Percentiles rank a stretch among this genome's conserved stretches.
These are phyloP conservation scores for Botryosphaeria dothidea DNA, from an alignment of 2,329 filamentous ascomycete species.

Conservation along the genomic window DNA sequence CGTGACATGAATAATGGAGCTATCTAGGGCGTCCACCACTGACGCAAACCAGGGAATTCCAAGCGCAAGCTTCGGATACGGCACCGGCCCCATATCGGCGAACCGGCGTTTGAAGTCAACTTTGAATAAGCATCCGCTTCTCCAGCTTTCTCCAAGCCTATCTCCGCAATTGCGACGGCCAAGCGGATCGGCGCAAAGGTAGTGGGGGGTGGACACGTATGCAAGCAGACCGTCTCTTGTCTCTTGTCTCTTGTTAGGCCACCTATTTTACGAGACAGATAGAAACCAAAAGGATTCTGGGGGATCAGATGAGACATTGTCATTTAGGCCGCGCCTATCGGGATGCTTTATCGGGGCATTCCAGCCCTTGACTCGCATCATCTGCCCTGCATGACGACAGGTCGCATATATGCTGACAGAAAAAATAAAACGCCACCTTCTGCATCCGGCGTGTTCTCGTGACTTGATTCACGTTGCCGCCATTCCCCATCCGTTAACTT, in stretches of 20 bases:
- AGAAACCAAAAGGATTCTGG: not conserved
- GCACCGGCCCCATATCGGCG: constrained; percentile 11
- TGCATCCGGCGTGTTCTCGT: not conserved
- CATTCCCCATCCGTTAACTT: not conserved
- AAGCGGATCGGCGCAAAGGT: constrained; percentile 2
- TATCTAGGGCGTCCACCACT: not conserved
- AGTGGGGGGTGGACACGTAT: constrained; percentile 9
- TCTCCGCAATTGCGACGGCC: not conserved
- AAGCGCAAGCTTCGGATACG: constrained; percentile 5
- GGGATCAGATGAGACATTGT: not conserved
- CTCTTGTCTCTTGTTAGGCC: constrained; percentile 9
- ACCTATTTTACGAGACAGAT: not conserved
- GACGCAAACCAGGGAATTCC: constrained; percentile 1
- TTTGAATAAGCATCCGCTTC: not conserved
- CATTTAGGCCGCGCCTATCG: not conserved
- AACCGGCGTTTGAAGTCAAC: constrained; percentile 8
- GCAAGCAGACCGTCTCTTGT: not conserved
- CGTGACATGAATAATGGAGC: constrained; percentile 13
- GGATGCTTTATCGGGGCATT: not conserved
- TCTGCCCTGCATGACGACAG: constrained; percentile 1
- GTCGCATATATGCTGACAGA: not conserved
- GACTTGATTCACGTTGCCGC: not conserved
- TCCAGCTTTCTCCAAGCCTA: constrained; percentile 2
- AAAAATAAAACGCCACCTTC: not conserved
- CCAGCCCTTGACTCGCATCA: not conserved